Evolutionary conservation across 2,329 filamentous ascomycete genomes (phyloP), one percentile per base, ranked within the genome.

Genomic region (Daldinia sp.): DNA sequence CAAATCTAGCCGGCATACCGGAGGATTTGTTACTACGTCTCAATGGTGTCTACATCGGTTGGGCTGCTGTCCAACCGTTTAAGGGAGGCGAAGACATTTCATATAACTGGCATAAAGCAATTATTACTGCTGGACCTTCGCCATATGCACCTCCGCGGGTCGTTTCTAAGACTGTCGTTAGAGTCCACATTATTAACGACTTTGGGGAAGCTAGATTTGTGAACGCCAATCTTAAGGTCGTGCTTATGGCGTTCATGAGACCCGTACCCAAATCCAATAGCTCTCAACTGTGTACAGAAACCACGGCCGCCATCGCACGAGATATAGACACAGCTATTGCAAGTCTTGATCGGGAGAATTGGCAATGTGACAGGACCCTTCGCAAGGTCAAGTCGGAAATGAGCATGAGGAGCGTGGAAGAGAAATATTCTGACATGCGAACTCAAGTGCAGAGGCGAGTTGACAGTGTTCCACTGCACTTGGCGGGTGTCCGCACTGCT

Each of bases 1-100:
- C 88, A 0, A 88, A 86, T 65, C 77, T 92, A 1, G 73, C 74
- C 0, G 83, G 82, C 9, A 80, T 90, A 0, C 81, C 87, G 0
- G 84, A 86, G 28, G 82, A 86, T 37, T 76, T 90, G 44, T 80
- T 83, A 23, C 79, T 86, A 68, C 83, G 86, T 2, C 81, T 92
- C 56, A 79, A 81, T 12, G 90, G 90, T 0, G 83, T 90, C 6
- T 92, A 90, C 73, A 88, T 90, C 42, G 89, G 88, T 2, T 92
- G 90, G 90, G 86, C 85, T 0, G 79, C 84, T 0, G 73, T 88
- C 1, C 68, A 83, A 1, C 78, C 81, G 0, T 75, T 76, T 0
- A 77, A 79, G 23, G 75, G 73, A 0, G 69, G 74, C 2, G 79
- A 81, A 2, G 75, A 76, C 3, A 57, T 81, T 1, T 77, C 81